Conservation (phyloP, 2,329 filamentous ascomycete genomes). For the Ophiocordyceps unilateralis region DNA sequence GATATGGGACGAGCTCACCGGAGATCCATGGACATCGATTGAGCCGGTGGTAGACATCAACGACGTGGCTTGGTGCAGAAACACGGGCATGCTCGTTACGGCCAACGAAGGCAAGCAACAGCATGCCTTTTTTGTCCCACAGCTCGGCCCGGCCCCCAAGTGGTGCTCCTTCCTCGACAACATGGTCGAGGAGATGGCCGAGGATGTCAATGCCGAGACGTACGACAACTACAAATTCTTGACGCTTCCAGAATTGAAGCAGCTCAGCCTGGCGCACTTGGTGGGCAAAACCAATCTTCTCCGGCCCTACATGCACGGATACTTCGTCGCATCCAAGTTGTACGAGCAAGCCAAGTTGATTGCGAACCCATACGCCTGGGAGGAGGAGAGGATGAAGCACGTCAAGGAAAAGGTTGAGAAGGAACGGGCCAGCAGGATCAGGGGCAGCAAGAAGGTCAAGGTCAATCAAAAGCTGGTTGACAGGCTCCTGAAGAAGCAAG, state of each 20-base stretch:
- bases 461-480: constrained; percentile 76
- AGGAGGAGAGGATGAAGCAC: constrained; percentile 79
- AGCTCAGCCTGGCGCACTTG: constrained; percentile 73
- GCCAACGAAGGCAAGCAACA: constrained; percentile 94
- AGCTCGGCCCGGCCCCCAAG: constrained; percentile 78
- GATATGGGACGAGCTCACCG: constrained; percentile 73
- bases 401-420: constrained; percentile 94
- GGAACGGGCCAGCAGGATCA: constrained; percentile 85
- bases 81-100: constrained; percentile 88
- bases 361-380: constrained; percentile 82
- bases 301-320: constrained; percentile 96
- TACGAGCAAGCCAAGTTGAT: constrained; percentile 93
- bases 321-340: constrained; percentile 86
- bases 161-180: constrained; percentile 98
- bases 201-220: constrained; percentile 58
- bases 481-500: constrained; percentile 50
- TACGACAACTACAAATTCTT: constrained; percentile 99
- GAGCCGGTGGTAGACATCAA: constrained; percentile 93
- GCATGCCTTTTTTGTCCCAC: constrained; percentile 87
- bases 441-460: constrained; percentile 93
- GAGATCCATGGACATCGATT: constrained; percentile 85
- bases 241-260: constrained; percentile 68
- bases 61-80: constrained; percentile 79
- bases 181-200: constrained; percentile 96
- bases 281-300: constrained; percentile 80